Evolutionary conservation across 192 early-diverging fungal species (phyloP), one percentile per base, ranked within the genome.

Genomic region (Phlyctochytrium planicorne): DNA sequence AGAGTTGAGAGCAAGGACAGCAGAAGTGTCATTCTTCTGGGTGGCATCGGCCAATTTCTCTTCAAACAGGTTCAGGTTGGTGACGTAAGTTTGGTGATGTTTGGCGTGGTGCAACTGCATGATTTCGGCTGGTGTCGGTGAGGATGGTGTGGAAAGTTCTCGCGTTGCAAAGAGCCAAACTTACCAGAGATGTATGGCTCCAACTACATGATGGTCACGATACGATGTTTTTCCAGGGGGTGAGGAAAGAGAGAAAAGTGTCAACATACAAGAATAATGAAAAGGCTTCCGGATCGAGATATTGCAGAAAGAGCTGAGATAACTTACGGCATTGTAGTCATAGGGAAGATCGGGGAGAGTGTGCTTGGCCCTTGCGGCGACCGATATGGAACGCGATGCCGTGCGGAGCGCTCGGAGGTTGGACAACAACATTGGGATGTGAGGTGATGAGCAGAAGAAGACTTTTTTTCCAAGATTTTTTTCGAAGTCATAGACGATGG

Each of bases 61-160:
- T 72, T 94, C 92, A n/a, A 92, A 90, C n/a, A 75, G 80, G 74
- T 98, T 98, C 52, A 94, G 83, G 62, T 81, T 84, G 63, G 82
- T 91, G 66, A 98, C 89, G 72, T 98, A 98, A 2, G 94, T 80
- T 50, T 92, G 90, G 75, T 98, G 96, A 81, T 98, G 96, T 88
- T 98, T 98, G 74, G 76, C 57, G 82, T 98, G 91, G 81, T 98
- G 96, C 52, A 98, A 75, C 66, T 90, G 69, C 94, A 98, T 96
- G 74, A 96, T 98, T 73, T 98, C 92, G 53, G 87, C 87, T 37
- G 30, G 59, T 63, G n/a, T n/a, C n/a, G n/a, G n/a, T n/a, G n/a
- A n/a, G n/a, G n/a, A n/a, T n/a, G 24, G 67, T 60, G 68, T 52
- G 70, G 65, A 12, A 63, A 62, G 31, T 63, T 61, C 47, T 72